Base-by-base conservation (phyloP, 768 basidiomycete species). In the Lentinus brumalis region DNA sequence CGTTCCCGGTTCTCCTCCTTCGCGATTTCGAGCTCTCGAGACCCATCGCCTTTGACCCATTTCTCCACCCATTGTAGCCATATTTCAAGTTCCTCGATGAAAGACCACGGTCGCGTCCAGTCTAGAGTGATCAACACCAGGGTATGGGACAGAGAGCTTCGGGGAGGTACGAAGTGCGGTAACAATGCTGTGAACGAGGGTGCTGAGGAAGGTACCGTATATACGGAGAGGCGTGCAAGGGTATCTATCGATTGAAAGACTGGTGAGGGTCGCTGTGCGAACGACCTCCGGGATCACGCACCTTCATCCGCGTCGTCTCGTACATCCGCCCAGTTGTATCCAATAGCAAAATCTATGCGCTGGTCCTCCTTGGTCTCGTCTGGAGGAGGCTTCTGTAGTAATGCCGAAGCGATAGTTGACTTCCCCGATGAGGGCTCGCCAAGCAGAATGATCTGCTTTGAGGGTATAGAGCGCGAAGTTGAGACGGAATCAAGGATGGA, bases 261-360 rank as follows among this genome's bases (percentile, higher is more conserved):
- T 38, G 12, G 26, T 46, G 52, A 45, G 7, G 49, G 41, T 46
- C 52, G 38, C 39, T 26, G 15, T 21, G 29, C 56, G 53, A 15
- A 55, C 2, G 29, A 30, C 1, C 45, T 9, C 15, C 44, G 35
- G 35, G 3, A 35, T 59, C 9, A 75, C 86, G 62, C 61, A 89
- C 96, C 96, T 86, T 97, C 95, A 69, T 97, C 96, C 4, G 86
- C 94, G 30, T 97, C 96, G 68, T 98, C 94, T 53, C 87, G 80
- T 30, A 97, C 84, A 69, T 97, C 92, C 4, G 92, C 82, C 82
- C 93, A 96, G 66, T 96, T 91, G 70, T 96, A 98, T 41, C 95
- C 94, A 65, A 98, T 73, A 0, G 94, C 92, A 74, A 96, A 89
- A 67, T 95, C 92, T 8, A 78, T 77, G 57, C 81, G 80, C 49